Base-by-base conservation (phyloP, 345 rosid species). In the Gossypium ekmanianum region DNA sequence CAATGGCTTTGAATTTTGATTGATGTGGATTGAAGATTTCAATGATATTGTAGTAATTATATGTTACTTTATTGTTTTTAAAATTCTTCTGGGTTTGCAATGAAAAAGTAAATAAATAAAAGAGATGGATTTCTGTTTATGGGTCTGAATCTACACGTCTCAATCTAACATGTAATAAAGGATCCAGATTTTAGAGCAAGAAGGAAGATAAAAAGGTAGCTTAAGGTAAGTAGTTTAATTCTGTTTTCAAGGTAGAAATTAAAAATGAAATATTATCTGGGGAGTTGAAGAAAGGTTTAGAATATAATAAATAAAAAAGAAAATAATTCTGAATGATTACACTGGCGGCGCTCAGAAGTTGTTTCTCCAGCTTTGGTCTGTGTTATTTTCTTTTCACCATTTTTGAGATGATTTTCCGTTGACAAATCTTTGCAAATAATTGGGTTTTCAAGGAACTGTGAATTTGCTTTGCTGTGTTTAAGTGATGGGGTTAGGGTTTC, bases 1-100 rank as follows among this genome's bases (percentile, higher is more conserved):
- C 56, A 1, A 27, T 1, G 13, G 34, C 17, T 50, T 50, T 47
- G 16, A 47, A 47, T 24, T 29, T 45, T 55, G 81, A 83, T 76
- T 74, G 85, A 76, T 47, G 69, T 56, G n/a, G 79, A 79, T 73
- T 18, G 24, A 47, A 47, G 51, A 47, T 47, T 11, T 47, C 51
- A 47, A 47, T 47, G 51, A 47, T 47, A 10, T 47, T 47, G 51
- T 47, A 47, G 13, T 47, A 47, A 47, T 11, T 47, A 47, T 47
- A 47, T 47, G 51, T 47, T 69, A 68, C 51, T 11, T 11, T 47
- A 4, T 11, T 10, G 50, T 45, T 45, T 45, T 45, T 47, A 11
- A 9, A 34, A 34, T 34, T 34, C 41, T 34, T 29, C 1, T 47
- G 50, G 50, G 3, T 47, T 8, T 2, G 12, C 11, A 47, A 47